Evolutionary conservation across 257 asterid genomes (phyloP).

Genomic region (Ehretia macrophylla): DNA sequence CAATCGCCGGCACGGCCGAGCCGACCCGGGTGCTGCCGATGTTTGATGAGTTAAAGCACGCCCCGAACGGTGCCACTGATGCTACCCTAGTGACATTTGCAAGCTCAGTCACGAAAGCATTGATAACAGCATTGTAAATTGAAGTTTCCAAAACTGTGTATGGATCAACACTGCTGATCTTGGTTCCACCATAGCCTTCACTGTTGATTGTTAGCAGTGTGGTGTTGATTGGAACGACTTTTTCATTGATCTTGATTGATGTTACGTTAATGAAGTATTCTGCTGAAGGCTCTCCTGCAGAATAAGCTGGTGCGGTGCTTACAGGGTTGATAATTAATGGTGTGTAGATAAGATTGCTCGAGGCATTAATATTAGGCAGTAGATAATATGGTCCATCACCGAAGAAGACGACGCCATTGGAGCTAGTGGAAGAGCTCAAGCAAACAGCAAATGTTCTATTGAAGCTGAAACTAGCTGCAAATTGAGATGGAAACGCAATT

Average conservation of each 20-base stretch:
- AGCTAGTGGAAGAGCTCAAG: slow-evolving; percentile 26
- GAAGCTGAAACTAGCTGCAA: slow-evolving; percentile 30
- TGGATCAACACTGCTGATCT: slow-evolving; percentile 47
- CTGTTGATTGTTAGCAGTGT: slow-evolving; percentile 22
- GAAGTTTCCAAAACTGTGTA: slow-evolving; percentile 38
- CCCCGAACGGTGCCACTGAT: slow-evolving; percentile 29
- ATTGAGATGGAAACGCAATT: slow-evolving; percentile 33
- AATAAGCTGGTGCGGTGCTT: slow-evolving; percentile 19
- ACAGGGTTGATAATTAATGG: slow-evolving; percentile 35
- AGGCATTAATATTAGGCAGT: slow-evolving; percentile 23
- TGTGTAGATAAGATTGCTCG: slow-evolving; percentile 20
- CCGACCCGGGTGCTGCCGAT: slow-evolving; percentile 45
- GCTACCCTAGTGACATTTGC: slow-evolving; percentile 30
- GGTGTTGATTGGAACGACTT: slow-evolving; percentile 25
- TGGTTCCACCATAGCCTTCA: slow-evolving; percentile 47
- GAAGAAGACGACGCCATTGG: slow-evolving; percentile 33
- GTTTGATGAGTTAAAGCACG: slow-evolving; percentile 33
- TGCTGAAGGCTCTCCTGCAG: slow-evolving; percentile 27
- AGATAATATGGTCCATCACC: slow-evolving; percentile 40
- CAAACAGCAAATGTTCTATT: slow-evolving; percentile 42
- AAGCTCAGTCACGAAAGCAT: slow-evolving; percentile 26
- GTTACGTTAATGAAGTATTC: slow-evolving; percentile 48
- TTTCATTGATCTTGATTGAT: slow-evolving; percentile 30
- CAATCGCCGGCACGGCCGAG: slow-evolving; percentile 42
- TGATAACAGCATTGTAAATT: slow-evolving; percentile 32